Base-by-base conservation (phyloP, 345 rosid genomes). In the Anastatica hierochuntica region DNA sequence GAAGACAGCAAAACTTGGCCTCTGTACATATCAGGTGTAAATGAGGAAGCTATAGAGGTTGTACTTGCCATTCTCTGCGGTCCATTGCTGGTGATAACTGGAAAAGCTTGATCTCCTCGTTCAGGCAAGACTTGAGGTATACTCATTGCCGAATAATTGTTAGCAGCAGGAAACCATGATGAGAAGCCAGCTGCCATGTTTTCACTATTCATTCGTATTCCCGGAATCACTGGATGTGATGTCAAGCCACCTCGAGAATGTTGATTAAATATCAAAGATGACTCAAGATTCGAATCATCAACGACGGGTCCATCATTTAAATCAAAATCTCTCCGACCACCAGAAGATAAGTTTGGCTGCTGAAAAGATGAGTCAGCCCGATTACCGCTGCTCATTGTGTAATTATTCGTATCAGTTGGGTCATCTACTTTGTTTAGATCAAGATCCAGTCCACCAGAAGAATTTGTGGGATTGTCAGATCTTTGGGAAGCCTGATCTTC, bases 391-490 rank as follows among this genome's bases (percentile, higher is more conserved):
- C n/a, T 70, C 10, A 65, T 62, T 20, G 72, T 58, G 11, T 60
- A 49, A 51, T 40, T 74, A 26, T 67, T 70, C 16, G 60, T 31
- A 72, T 84, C 98, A 29, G 43, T 23, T 14, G 75, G 61, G 54
- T 86, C 95, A 58, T 84, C 95, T 21, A 73, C 69, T 66, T 65
- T 77, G 60, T 90, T 87, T 73, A 90, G 59, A 73, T 90, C 98
- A 70, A 90, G 81, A 71, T 77, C 98, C 50, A 87, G 77, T 8
- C 95, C 89, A 2, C 86, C 85, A 52, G 75, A 72, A 14, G 72
- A 62, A 39, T 56, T 63, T 20, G 64, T 43, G 63, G n/a, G n/a
- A n/a, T n/a, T n/a, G n/a, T n/a, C n/a, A n/a, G n/a, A n/a, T n/a
- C n/a, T n/a, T n/a, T n/a, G n/a, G n/a, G n/a, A n/a, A n/a, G 74